Evolutionary conservation across 345 rosid genomes (phyloP), one percentile per base, ranked within the genome.

Genomic region (Lepidium didymum): DNA sequence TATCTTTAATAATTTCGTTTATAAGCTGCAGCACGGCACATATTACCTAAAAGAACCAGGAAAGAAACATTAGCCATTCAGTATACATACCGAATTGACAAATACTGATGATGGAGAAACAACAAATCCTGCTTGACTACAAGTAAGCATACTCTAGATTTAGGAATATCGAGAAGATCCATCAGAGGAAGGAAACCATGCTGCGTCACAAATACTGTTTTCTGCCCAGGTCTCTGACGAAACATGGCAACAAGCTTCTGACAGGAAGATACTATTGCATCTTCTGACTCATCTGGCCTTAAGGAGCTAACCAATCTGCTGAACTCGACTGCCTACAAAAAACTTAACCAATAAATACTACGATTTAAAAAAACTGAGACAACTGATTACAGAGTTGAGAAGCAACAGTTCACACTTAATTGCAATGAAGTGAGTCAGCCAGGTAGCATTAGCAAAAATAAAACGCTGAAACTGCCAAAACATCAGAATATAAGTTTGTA

Each of bases 171-270:
- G 45, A 94, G 97, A 77, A 94, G 86, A 62, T 94, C 99, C 82
- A 80, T 79, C 16, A 94, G 76, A 67, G 97, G 97, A 18, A 94
- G 93, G 78, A 94, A 82, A 42, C 99, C 97, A 83, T 83, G 93
- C 76, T 89, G 99, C 58, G 91, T 87, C 69, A 91, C 82, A 77
- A 85, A 89, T 63, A 85, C 86, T 69, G 80, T 72, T 74, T 94
- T 91, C 81, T 91, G 99, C 77, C 85, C 99, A 44, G 93, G 84
- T 54, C 97, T 96, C 78, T 89, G 96, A 68, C 85, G 86, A 77
- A 91, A 91, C 69, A 94, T 86, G 11, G 70, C 69, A 56, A 85
- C 71, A 58, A 94, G 97, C 72, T 84, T 91, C 84, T 79, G 90
- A 76, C 96, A 89, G 35, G 96, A 81, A 72, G 96, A 83, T 31